Conservation (phyloP, 2,329 filamentous ascomycete species). For the Colletotrichum chrysophilum region DNA sequence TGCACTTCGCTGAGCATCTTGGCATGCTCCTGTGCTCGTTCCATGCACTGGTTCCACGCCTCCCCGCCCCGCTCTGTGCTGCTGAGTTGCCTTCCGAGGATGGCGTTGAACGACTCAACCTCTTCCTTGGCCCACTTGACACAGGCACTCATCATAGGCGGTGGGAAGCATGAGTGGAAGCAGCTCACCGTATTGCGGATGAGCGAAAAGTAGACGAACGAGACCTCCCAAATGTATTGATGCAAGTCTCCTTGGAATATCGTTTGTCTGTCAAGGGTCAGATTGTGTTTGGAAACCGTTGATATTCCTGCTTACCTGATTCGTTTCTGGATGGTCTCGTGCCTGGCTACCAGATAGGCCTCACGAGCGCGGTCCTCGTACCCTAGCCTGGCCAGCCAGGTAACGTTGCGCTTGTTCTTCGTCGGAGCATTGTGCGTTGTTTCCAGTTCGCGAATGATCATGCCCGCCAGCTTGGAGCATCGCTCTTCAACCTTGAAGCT, state of each 20-base stretch:
- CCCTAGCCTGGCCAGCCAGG: slow-evolving; percentile 84
- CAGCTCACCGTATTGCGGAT: slow-evolving; percentile 92
- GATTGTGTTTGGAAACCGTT: background rate
- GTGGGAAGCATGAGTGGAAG: slow-evolving; percentile 86
- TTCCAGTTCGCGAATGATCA: slow-evolving; percentile 79
- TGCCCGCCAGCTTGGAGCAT: slow-evolving; percentile 75
- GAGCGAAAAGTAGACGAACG: slow-evolving; percentile 93
- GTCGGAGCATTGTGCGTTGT: slow-evolving; percentile 78
- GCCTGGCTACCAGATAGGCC: slow-evolving; percentile 82
- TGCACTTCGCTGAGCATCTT: slow-evolving; percentile 83
- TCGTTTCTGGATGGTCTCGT: slow-evolving; percentile 78
- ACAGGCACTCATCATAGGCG: slow-evolving; percentile 88
- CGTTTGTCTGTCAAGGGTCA: slow-evolving; percentile 69
- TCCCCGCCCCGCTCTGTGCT: slow-evolving; percentile 79
- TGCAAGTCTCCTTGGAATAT: slow-evolving; percentile 94
- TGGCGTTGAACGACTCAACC: slow-evolving; percentile 86
- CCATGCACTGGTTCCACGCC: slow-evolving; percentile 84
- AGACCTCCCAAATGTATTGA: slow-evolving; percentile 92
- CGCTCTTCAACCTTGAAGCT: slow-evolving; percentile 89
- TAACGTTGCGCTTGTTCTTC: slow-evolving; percentile 81
- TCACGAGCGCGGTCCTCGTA: slow-evolving; percentile 91
- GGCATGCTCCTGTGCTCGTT: slow-evolving; percentile 81
- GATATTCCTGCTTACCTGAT: slow-evolving; percentile 65
- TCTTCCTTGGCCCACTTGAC: slow-evolving; percentile 99
- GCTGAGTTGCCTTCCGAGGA: slow-evolving; percentile 84